Percentiles rank a stretch among this genome's conserved stretches.
phyloP scores from a whole-genome alignment of 73 alveolate species.

The Symbiodinium natans region DNA sequence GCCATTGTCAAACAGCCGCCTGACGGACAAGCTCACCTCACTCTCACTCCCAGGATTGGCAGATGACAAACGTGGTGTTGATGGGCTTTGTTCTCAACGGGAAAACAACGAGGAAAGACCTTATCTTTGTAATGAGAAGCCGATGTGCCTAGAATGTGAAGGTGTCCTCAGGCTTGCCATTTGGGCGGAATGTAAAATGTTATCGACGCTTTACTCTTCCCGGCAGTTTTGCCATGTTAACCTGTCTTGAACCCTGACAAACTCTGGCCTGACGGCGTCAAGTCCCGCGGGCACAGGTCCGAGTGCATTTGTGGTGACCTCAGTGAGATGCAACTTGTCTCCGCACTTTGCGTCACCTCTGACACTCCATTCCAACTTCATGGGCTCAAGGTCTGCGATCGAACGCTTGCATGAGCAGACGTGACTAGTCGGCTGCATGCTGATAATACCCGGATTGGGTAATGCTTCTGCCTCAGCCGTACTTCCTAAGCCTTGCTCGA shows the following conservation, averaged over 20 bases:
- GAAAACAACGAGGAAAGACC: neutral
- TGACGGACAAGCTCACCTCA: too few species aligned
- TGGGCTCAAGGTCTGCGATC: too few species aligned
- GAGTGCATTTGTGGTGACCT: constrained; percentile 81
- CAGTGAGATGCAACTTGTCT: neutral
- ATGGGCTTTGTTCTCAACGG: neutral
- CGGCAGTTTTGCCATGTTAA: neutral
- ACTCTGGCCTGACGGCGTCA: constrained; percentile 15
- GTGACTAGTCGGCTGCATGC: too few species aligned
- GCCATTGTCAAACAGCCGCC: neutral
- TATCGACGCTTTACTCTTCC: neutral
- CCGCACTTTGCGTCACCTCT: too few species aligned
- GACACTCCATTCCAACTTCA: too few species aligned
- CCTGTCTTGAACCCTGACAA: neutral
- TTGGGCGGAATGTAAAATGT: neutral
- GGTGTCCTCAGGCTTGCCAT: neutral
- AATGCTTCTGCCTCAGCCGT: too few species aligned
- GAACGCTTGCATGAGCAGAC: too few species aligned
- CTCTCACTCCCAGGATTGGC: neutral
- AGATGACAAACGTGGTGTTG: neutral
- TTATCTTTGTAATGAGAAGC: neutral
- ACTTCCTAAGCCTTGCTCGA: too few species aligned
- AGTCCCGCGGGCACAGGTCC: constrained; percentile 81
- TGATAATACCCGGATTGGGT: too few species aligned
- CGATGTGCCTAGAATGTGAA: neutral